Percentiles rank a stretch among this genome's conserved stretches.
Conservation (phyloP, 306 rosid genomes). For the Cicer judaicum region DNA sequence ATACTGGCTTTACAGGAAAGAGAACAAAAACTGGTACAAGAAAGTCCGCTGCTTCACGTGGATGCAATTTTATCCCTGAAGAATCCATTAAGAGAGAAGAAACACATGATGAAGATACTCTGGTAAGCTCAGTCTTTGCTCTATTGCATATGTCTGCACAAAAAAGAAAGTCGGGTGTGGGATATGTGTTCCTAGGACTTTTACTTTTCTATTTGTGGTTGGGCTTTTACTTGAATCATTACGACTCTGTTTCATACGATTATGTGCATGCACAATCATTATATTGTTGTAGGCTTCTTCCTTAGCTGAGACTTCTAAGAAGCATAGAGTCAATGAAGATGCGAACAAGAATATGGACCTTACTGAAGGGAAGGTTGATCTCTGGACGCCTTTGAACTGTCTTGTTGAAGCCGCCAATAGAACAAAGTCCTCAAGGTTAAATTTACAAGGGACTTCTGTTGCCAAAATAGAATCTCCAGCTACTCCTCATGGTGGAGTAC, state of each 20-base stretch:
- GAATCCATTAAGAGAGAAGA: conserved; percentile 68
- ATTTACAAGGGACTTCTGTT: conserved; percentile 58
- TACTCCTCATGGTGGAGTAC: conserved; percentile 54
- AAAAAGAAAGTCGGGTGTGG: conserved; percentile 59
- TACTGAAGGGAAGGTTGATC: conserved; percentile 83
- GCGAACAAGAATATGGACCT: conserved; percentile 52
- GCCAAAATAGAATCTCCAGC: conserved; percentile 63
- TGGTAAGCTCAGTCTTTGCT: conserved; percentile 61
- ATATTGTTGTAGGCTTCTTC: conserved; percentile 62
- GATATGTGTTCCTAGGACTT: conserved; percentile 10
- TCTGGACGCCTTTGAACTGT: conserved; percentile 98
- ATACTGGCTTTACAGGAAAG: conserved; percentile 82
- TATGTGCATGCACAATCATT: conserved; percentile 18
- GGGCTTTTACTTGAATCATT: conserved; percentile 31
- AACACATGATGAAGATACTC: conserved; percentile 59
- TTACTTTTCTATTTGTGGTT: conserved; percentile 23
- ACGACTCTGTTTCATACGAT: conserved; percentile 17
- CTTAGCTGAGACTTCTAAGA: conserved; percentile 65
- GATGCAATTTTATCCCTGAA: conserved; percentile 64
- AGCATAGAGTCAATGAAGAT: conserved; percentile 52
- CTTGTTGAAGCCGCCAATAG: conserved; percentile 98
- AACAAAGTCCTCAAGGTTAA: conserved; percentile 81
- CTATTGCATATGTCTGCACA: conserved; percentile 49
- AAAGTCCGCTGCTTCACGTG: conserved; percentile 77
- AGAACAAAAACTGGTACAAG: conserved; percentile 77